A percentile compares a stretch with the other conserved stretches of the same genome.
These are phyloP conservation scores for Fusarium pininemorale DNA, from an alignment of 2,329 filamentous ascomycete species.

Conservation along the genomic window DNA sequence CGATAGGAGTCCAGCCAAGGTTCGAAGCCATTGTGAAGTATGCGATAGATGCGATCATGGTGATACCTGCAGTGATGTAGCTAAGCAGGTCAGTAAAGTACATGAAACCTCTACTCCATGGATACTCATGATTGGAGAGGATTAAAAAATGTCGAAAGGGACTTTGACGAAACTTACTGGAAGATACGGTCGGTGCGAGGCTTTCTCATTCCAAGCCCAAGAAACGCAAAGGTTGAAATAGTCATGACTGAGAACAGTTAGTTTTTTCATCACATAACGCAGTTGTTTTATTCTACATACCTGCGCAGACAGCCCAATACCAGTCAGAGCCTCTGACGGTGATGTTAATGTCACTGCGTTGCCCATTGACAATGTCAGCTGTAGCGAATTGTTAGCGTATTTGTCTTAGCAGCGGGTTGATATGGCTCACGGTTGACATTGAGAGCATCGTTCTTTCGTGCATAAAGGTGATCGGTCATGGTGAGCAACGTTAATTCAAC, in stretches of 20 bases:
- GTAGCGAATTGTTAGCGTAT: rapidly evolving
- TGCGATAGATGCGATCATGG: conserved; percentile 59
- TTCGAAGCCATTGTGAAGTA: conserved; percentile 64
- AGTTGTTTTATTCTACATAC: neutral
- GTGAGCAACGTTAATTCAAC: neutral
- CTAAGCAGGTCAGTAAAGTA: neutral
- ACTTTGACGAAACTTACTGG: conserved; percentile 44
- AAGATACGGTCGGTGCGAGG: conserved; percentile 64
- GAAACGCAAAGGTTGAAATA: conserved; percentile 60
- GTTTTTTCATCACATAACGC: rapidly evolving
- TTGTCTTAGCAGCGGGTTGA: rapidly evolving
- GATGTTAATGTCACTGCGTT: conserved; percentile 61
- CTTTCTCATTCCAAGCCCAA: conserved; percentile 62
- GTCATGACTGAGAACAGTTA: conserved; percentile 67
- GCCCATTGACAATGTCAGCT: conserved; percentile 21
- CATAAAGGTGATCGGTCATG: conserved; percentile 2
- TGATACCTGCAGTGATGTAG: conserved; percentile 60
- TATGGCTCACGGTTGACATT: conserved; percentile 9
- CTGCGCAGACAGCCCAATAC: conserved; percentile 59
- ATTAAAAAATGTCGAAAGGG: rapidly evolving
- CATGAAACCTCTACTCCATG: rapidly evolving
- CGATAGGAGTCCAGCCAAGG: conserved; percentile 55
- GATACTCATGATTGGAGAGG: rapidly evolving
- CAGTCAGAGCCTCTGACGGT: conserved; percentile 68
- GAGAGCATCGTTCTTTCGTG: conserved; percentile 7